Percentiles rank a stretch among this genome's conserved stretches.
These are phyloP conservation scores for Colletotrichum sp. DNA, from an alignment of 2,329 filamentous ascomycete species.

Conservation along the genomic window DNA sequence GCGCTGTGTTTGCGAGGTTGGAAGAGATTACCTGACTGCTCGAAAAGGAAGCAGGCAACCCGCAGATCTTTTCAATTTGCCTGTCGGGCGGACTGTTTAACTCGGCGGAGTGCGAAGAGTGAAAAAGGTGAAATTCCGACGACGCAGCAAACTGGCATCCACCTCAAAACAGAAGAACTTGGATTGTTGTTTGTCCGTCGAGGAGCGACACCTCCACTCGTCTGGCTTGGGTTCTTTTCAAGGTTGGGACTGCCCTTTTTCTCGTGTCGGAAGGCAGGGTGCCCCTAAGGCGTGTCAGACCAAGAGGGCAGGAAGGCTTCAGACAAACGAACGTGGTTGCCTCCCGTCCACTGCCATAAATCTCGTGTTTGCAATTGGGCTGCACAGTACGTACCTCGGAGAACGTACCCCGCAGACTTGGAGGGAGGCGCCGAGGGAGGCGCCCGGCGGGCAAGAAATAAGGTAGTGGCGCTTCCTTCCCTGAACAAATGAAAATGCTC, in stretches of 20 bases:
- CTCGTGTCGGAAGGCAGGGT: no score
- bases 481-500: neutral
- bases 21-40: neutral
- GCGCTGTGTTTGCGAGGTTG: neutral
- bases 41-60: neutral
- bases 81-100: neutral
- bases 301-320: neutral
- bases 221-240: no score
- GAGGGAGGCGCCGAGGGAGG: neutral
- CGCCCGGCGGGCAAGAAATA: neutral
- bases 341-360: neutral
- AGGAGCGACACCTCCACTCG: no score
- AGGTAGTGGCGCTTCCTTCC: neutral
- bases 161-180: neutral
- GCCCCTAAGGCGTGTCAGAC: neutral
- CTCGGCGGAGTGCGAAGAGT: neutral
- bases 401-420: neutral
- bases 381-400: neutral
- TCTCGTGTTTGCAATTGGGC: neutral
- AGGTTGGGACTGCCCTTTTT: no score
- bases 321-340: neutral
- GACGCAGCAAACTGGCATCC: neutral
- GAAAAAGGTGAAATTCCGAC: neutral
- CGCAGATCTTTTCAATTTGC: neutral
- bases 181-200: neutral